Percentiles rank a stretch among this genome's conserved stretches.
Conservation (phyloP, 2,329 filamentous ascomycete genomes). For the Penicillium brasilianum region DNA sequence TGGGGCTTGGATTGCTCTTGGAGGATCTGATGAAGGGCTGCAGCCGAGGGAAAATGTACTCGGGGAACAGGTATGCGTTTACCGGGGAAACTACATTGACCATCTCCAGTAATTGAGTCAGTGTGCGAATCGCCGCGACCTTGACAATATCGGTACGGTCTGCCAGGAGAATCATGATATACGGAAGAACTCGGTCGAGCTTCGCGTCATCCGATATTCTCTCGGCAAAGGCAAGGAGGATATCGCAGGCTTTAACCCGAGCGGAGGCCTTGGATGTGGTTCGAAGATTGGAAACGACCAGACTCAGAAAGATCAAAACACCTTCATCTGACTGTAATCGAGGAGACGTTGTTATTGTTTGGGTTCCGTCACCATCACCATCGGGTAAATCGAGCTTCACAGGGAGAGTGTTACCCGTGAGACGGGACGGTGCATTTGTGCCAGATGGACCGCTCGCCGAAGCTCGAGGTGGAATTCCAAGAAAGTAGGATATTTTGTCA, state of each 20-base stretch:
- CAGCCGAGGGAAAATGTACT: conserved; percentile 67
- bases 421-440: conserved; percentile 34
- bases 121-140: conserved; percentile 79
- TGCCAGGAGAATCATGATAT: conserved; percentile 79
- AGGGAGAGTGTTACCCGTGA: conserved; percentile 60
- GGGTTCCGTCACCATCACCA: conserved; percentile 71
- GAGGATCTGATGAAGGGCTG: conserved; percentile 61
- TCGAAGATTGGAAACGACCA: conserved; percentile 85
- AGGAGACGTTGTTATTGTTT: conserved; percentile 61
- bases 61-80: conserved; percentile 70
- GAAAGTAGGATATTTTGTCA: conserved; percentile 95
- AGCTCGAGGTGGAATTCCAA: conserved; percentile 56
- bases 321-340: conserved; percentile 76
- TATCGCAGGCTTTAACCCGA: conserved; percentile 84
- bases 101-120: conserved; percentile 86
- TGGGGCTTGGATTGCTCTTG: conserved; percentile 63
- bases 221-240: conserved; percentile 90
- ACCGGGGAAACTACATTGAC: conserved; percentile 83
- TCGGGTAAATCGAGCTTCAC: conserved; percentile 86
- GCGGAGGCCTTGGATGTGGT: conserved; percentile 90
- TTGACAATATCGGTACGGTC: conserved; percentile 85
- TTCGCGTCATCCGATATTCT: conserved; percentile 93
- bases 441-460: neutral
- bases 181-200: conserved; percentile 88
- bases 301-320: conserved; percentile 86